Conservation (phyloP, 768 basidiomycete species). For the Sistotremastrum suecicum region DNA sequence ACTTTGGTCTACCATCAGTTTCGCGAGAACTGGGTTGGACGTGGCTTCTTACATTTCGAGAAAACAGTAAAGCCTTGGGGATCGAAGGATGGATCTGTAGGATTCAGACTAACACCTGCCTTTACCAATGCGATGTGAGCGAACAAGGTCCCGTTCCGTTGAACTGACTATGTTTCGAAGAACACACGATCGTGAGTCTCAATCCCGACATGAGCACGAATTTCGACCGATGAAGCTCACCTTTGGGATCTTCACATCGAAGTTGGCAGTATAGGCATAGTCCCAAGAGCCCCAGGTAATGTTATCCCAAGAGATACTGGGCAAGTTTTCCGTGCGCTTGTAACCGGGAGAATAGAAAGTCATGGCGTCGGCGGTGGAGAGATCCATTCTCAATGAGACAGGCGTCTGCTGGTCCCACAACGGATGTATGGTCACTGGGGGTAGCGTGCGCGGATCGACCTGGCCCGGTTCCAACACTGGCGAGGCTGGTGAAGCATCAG, state of each 20-base stretch:
- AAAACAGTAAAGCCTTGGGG: slow-evolving; percentile 32
- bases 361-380: slow-evolving; percentile 48
- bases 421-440: slow-evolving; percentile 37
- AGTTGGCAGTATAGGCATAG: slow-evolving; percentile 39
- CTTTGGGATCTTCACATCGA: slow-evolving; percentile 51
- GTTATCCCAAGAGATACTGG: slow-evolving; percentile 63
- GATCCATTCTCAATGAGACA: slow-evolving; percentile 58
- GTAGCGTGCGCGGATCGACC: slow-evolving; percentile 33
- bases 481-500: slow-evolving; percentile 8
- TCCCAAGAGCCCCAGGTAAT: slow-evolving; percentile 68
- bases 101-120: slow-evolving; percentile 47
- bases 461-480: slow-evolving; percentile 13
- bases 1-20: slow-evolving; percentile 28
- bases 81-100: slow-evolving; percentile 24
- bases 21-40: background rate
- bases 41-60: slow-evolving; percentile 44
- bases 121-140: slow-evolving; percentile 67
- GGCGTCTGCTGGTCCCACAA: slow-evolving; percentile 49
- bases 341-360: slow-evolving; percentile 34
- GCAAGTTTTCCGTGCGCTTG: slow-evolving; percentile 33
- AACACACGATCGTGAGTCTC: background rate
- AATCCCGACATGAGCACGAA: background rate
- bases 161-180: slow-evolving; percentile 39
- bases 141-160: slow-evolving; percentile 71
- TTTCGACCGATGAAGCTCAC: slow-evolving; percentile 24